Evolutionary conservation across 805 yeast genomes (phyloP), one percentile per base, ranked within the genome.

Genomic region (Millerozyma miso): DNA sequence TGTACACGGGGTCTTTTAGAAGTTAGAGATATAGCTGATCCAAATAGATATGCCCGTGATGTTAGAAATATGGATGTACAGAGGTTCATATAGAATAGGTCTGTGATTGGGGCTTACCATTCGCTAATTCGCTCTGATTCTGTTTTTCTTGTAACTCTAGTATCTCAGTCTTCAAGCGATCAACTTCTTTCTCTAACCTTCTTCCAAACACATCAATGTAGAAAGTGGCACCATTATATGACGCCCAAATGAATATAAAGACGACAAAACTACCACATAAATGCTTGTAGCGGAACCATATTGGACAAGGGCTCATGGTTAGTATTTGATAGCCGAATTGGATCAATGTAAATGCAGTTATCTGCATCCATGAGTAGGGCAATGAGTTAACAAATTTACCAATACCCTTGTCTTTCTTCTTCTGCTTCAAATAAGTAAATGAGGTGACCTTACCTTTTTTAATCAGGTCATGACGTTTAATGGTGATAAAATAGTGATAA

Each of bases 221-320:
- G 59, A 88, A 91, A 0, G 96, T 88, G 2, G 98, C 99, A 20
- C 99, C 99, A 51, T 93, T 90, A 60, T 84, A 88, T 34, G 89
- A 73, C 1, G 98, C 95, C 60, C 79, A 75, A 37, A 81, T 60
- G 52, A 90, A 89, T n/a, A 91, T 87, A 39, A 76, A 72, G 1
- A 79, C 63, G 49, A 91, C 73, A 56, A 89, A 90, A 0, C 72
- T 50, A 0, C 83, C 78, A 19, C 93, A 87, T 1, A 86, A 77
- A 35, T 67, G 63, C 54, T 83, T 82, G 59, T 81, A 77, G 35
- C 75, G 71, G 63, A 87, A 87, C 85, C 96, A 87, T n/a, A 93
- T 59, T 0, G 97, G 96, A 55, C 96, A 88, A 4, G 88, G 74
- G 38, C 82, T 65, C 98, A 91, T 91, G 10, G 98, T 87, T 6